These are phyloP conservation scores for Zoysia japonica DNA, from an alignment of 176 grass and related monocot genomes.

Conservation along the genomic window DNA sequence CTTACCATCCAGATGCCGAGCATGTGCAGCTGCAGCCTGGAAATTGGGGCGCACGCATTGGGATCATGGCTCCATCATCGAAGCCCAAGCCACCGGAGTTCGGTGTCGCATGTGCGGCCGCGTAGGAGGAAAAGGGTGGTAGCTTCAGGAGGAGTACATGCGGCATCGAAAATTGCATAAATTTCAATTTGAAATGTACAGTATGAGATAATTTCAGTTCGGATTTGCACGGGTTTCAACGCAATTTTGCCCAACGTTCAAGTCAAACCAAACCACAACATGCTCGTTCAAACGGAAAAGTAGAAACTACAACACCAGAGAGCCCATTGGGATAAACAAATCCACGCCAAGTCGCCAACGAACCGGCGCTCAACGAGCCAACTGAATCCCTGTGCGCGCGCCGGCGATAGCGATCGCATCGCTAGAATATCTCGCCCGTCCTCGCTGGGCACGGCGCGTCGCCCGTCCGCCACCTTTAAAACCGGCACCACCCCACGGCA, in stretches of 20 bases:
- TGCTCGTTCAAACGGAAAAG: not conserved
- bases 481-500: not conserved
- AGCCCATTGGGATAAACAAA: too few relatives aligned
- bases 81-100: not conserved
- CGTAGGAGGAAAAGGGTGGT: not conserved
- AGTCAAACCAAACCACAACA: not conserved
- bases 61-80: not conserved
- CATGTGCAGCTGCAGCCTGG: conserved; percentile 3
- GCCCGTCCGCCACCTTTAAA: conserved; percentile 28
- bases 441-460: conserved; percentile 12
- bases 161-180: not conserved
- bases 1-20: not conserved
- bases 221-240: not conserved
- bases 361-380: not conserved
- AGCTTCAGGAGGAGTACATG: not conserved
- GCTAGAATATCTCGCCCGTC: not conserved
- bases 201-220: not conserved
- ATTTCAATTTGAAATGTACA: not conserved
- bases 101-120: not conserved
- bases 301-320: not conserved
- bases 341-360: not conserved
- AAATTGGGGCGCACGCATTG: not conserved
- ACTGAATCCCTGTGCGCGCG: not conserved
- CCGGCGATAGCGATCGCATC: not conserved
- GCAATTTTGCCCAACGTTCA: not conserved